phyloP scores from a whole-genome alignment of 768 basidiomycete genomes.

The Suillus decipiens region DNA sequence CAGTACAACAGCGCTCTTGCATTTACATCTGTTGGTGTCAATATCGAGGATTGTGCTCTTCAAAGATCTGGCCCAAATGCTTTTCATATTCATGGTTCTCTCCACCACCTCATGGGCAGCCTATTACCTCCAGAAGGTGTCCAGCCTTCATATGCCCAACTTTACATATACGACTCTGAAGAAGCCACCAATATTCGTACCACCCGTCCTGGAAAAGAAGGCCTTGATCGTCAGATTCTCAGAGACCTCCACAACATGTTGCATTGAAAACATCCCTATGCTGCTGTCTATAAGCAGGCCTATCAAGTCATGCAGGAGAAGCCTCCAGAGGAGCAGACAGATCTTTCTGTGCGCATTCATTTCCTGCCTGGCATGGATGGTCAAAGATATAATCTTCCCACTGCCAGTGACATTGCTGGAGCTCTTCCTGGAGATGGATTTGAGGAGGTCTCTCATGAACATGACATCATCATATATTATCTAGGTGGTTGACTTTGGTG shows the following conservation, averaged over 20 bases:
- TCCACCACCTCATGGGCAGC: constrained; percentile 38
- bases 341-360: constrained; percentile 16
- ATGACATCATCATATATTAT: constrained; percentile 38
- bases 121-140: constrained; percentile 26
- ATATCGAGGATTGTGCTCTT: constrained; percentile 30
- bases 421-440: constrained; percentile 23
- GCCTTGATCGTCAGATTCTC: constrained; percentile 24
- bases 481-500: constrained; percentile 23
- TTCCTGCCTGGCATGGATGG: constrained; percentile 25
- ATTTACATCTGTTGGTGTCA: constrained; percentile 33
- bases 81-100: constrained; percentile 38
- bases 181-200: constrained; percentile 32
- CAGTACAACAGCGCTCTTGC: constrained; percentile 45
- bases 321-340: constrained; percentile 16
- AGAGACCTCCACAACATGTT: constrained; percentile 28
- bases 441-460: constrained; percentile 8
- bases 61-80: constrained; percentile 34
- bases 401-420: constrained; percentile 41
- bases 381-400: constrained; percentile 45
- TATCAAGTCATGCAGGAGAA: constrained; percentile 32
- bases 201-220: constrained; percentile 20
- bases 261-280: constrained; percentile 26
- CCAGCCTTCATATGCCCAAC: constrained; percentile 38
- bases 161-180: constrained; percentile 41
- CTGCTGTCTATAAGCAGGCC: constrained; percentile 32